Conservation (phyloP, 305 asterid species). For the Fraxinus latifolia region DNA sequence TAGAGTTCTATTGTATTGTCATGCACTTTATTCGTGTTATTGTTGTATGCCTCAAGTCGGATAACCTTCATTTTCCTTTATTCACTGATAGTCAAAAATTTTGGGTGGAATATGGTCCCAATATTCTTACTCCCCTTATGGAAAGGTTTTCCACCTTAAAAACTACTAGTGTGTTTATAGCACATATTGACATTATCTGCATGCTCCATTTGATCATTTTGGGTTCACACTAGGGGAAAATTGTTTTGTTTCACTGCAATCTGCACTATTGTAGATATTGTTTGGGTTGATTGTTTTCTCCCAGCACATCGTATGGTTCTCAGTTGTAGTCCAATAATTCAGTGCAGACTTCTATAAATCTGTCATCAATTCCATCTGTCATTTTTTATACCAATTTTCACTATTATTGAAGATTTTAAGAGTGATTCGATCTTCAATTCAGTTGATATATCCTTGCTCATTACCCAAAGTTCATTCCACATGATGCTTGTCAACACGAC, state of each 20-base stretch:
- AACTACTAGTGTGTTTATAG: neutral
- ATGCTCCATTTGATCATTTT: neutral
- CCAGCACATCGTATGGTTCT: neutral
- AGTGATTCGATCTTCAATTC: neutral
- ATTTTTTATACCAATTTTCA: neutral
- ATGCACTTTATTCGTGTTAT: neutral
- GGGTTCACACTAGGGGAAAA: neutral
- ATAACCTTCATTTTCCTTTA: neutral
- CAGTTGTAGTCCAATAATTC: neutral
- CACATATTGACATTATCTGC: neutral
- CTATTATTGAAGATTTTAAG: neutral
- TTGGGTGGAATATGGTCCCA: neutral
- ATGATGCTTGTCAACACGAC: neutral
- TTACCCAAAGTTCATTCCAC: neutral
- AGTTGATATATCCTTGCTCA: neutral
- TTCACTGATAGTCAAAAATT: neutral
- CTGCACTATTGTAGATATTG: neutral
- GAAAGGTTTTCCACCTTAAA: neutral
- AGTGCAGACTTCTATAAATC: neutral
- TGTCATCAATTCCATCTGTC: neutral
- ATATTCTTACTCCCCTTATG: neutral
- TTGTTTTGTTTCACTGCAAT: neutral
- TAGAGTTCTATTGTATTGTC: neutral
- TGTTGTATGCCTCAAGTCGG: neutral
- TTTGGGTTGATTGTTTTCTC: neutral